phyloP scores from a whole-genome alignment of 2,329 filamentous ascomycete species.

The Colletotrichum lini region DNA sequence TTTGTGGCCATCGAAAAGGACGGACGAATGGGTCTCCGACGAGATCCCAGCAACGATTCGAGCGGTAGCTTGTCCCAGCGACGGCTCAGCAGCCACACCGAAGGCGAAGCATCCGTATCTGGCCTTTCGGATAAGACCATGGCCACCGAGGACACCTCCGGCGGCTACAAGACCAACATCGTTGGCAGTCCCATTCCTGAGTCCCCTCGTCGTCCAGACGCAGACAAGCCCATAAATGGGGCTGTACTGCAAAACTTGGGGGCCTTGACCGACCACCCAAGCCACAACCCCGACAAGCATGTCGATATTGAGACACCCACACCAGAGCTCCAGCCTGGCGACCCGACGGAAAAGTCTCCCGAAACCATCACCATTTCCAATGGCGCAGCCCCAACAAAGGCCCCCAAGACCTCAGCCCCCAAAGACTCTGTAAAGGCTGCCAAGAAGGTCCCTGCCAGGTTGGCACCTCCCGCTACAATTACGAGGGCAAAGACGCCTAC shows the following conservation, averaged over 20 bases:
- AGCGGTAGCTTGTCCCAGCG: slow-evolving; percentile 51
- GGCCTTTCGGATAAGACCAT: slow-evolving; percentile 38
- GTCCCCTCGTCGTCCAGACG: slow-evolving; percentile 53
- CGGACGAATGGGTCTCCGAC: slow-evolving; percentile 68
- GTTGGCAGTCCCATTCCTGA: slow-evolving; percentile 59
- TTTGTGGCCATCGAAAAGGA: slow-evolving; percentile 82
- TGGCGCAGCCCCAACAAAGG: slow-evolving; percentile 47
- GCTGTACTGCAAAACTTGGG: slow-evolving; percentile 35
- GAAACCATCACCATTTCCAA: slow-evolving; percentile 41
- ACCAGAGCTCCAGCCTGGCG: slow-evolving; percentile 50
- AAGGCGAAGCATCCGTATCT: slow-evolving; percentile 49
- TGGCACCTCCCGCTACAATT: slow-evolving; percentile 42
- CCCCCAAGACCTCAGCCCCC: slow-evolving; percentile 41
- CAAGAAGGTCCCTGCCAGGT: slow-evolving; percentile 51
- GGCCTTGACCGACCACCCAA: slow-evolving; percentile 52
- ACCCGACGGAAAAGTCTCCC: slow-evolving; percentile 45
- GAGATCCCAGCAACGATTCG: slow-evolving; percentile 61
- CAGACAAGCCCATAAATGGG: slow-evolving; percentile 47
- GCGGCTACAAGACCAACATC: slow-evolving; percentile 52
- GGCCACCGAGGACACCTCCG: slow-evolving; percentile 48
- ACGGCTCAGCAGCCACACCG: slow-evolving; percentile 54
- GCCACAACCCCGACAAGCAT: slow-evolving; percentile 58
- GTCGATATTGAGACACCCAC: slow-evolving; percentile 56
- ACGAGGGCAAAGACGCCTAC: slow-evolving; percentile 51
- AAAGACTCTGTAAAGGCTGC: slow-evolving; percentile 45